Evolutionary conservation across 2,329 filamentous ascomycete genomes (phyloP).

Genomic region (Stagonosporopsis tanaceti): DNA sequence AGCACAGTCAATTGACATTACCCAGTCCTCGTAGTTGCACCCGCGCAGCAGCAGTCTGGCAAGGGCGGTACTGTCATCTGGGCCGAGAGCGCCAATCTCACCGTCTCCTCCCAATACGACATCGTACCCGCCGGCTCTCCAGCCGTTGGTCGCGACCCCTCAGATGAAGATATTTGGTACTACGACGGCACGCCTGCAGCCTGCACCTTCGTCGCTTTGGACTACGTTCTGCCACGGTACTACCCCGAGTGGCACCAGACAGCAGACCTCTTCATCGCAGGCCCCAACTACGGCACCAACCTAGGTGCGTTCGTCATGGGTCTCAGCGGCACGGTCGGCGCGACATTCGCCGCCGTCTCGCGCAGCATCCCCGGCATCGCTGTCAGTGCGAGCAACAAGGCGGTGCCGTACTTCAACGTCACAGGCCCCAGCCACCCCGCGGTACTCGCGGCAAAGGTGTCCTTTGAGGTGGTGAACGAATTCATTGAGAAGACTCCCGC

Average conservation of each 20-base stretch:
- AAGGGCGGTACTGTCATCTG: slow-evolving; percentile 57
- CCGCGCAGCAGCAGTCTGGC: slow-evolving; percentile 55
- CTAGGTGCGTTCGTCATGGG: slow-evolving; percentile 59
- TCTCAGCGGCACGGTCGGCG: slow-evolving; percentile 49
- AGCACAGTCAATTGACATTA: not conserved
- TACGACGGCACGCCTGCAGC: slow-evolving; percentile 67
- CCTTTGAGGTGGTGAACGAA: slow-evolving; percentile 55
- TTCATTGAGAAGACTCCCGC: slow-evolving; percentile 51
- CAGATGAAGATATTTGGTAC: slow-evolving; percentile 65
- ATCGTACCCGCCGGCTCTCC: slow-evolving; percentile 58
- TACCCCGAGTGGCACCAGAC: slow-evolving; percentile 54
- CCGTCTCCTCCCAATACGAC: slow-evolving; percentile 54
- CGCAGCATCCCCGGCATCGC: slow-evolving; percentile 61
- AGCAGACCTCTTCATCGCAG: slow-evolving; percentile 63
- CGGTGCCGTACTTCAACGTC: slow-evolving; percentile 54
- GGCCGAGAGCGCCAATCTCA: slow-evolving; percentile 54
- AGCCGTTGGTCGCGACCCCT: slow-evolving; percentile 60
- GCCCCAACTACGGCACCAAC: slow-evolving; percentile 65
- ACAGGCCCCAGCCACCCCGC: slow-evolving; percentile 56
- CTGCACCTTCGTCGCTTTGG: slow-evolving; percentile 64
- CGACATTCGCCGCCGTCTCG: slow-evolving; percentile 60
- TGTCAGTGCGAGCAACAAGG: slow-evolving; percentile 55
- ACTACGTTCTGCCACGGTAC: slow-evolving; percentile 61
- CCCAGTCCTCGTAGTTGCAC: slow-evolving; percentile 54
- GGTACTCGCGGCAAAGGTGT: slow-evolving; percentile 54